These are phyloP conservation scores for Diacronema lutheri DNA, from an alignment of 78 protist genomes.

Conservation along the genomic window DNA sequence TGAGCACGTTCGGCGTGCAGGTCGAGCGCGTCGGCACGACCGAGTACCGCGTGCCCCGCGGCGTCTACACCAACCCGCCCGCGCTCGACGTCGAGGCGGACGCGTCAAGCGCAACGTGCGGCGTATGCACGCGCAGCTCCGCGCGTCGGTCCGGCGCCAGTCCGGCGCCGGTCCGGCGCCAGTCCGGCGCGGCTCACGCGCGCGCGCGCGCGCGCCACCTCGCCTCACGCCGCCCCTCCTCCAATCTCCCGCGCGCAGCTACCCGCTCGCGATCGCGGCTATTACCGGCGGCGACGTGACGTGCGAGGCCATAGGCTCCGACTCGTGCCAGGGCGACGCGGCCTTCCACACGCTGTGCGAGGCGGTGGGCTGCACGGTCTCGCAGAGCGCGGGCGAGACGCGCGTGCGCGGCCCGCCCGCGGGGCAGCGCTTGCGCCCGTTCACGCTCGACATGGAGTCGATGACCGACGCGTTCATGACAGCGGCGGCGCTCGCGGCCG, in stretches of 20 bases:
- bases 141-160: too few relatives aligned
- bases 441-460: slow-evolving; percentile 57
- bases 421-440: slow-evolving; percentile 27
- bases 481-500: slow-evolving; percentile 65
- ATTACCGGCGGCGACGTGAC: slow-evolving; percentile 54
- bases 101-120: too few relatives aligned
- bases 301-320: slow-evolving; percentile 38
- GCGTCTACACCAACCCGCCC: too few relatives aligned
- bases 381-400: slow-evolving; percentile 15
- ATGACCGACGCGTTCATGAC: slow-evolving; percentile 84
- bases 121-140: too few relatives aligned
- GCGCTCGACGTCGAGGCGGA: too few relatives aligned
- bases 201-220: too few relatives aligned
- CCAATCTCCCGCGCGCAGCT: slow-evolving; percentile 59
- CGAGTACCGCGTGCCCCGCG: too few relatives aligned
- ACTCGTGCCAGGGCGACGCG: slow-evolving; percentile 71
- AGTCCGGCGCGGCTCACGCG: too few relatives aligned
- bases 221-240: too few relatives aligned
- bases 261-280: slow-evolving; percentile 80
- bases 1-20: slow-evolving; percentile 43
- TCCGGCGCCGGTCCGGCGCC: too few relatives aligned
- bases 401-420: slow-evolving; percentile 50
- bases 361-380: slow-evolving; percentile 70
- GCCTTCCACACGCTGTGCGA: slow-evolving; percentile 45
- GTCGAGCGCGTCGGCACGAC: not conserved